These are phyloP conservation scores for Ophiognomonia clavigignenti-juglandacearum DNA, from an alignment of 2,329 filamentous ascomycete species.

Conservation along the genomic window DNA sequence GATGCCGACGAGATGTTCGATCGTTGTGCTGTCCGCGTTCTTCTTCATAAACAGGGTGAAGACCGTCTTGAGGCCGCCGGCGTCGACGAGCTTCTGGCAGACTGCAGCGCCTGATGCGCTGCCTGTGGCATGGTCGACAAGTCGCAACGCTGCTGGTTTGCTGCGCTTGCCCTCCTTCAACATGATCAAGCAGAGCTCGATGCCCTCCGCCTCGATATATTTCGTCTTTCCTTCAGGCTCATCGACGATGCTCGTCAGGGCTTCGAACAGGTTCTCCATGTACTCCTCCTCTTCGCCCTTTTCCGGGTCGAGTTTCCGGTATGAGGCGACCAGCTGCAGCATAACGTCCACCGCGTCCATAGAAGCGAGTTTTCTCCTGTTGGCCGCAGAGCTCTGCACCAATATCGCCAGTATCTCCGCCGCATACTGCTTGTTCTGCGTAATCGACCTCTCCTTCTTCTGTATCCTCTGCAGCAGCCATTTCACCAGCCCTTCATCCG, in stretches of 20 bases:
- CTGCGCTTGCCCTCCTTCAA: constrained; percentile 82
- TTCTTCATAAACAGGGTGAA: constrained; percentile 90
- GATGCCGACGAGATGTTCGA: constrained; percentile 79
- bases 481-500: constrained; percentile 60
- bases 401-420: constrained; percentile 90
- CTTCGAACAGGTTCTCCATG: constrained; percentile 89
- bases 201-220: constrained; percentile 84
- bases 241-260: constrained; percentile 74
- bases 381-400: constrained; percentile 66
- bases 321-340: constrained; percentile 77
- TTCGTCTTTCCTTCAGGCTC: constrained; percentile 69
- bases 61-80: constrained; percentile 75
- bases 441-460: constrained; percentile 55
- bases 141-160: constrained; percentile 69
- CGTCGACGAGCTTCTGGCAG: constrained; percentile 74
- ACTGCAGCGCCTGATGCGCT: constrained; percentile 49
- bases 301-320: constrained; percentile 79
- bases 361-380: constrained; percentile 57
- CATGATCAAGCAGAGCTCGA: constrained; percentile 90
- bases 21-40: constrained; percentile 55
- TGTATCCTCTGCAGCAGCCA: constrained; percentile 78
- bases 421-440: constrained; percentile 93
- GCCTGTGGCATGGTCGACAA: constrained; percentile 77
- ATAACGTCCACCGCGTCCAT: constrained; percentile 72
- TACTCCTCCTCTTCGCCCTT: constrained; percentile 93